Conservation (phyloP, 2,329 filamentous ascomycete genomes). For the Trichoderma brevicompactum region DNA sequence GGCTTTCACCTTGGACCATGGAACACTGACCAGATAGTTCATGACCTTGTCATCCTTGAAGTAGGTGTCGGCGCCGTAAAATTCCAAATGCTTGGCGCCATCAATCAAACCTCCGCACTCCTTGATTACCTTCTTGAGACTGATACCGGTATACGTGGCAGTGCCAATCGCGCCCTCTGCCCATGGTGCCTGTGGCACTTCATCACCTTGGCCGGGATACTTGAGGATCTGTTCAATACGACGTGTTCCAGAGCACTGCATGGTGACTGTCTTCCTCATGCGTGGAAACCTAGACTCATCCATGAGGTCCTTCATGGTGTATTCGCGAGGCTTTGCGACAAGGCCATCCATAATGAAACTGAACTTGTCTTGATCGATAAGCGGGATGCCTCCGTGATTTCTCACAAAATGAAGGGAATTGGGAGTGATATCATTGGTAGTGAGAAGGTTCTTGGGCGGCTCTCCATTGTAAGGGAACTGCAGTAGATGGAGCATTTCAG, state of each 20-base stretch:
- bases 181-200: constrained; percentile 17
- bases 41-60: constrained; percentile 24
- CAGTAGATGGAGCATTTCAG: constrained; percentile 18
- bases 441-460: constrained; percentile 13
- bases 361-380: constrained; percentile 21
- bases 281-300: constrained; percentile 23
- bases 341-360: constrained; percentile 12
- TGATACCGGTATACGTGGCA: constrained; percentile 1
- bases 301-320: constrained; percentile 16
- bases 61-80: constrained; percentile 21
- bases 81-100: constrained; percentile 15
- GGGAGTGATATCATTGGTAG: constrained; percentile 10
- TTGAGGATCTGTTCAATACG: constrained; percentile 24
- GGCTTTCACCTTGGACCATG: constrained; percentile 21
- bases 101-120: constrained; percentile 15
- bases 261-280: constrained; percentile 9
- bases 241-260: constrained; percentile 21
- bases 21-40: constrained; percentile 22
- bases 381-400: constrained; percentile 16
- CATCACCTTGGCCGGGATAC: constrained; percentile 18
- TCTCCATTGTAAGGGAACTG: constrained; percentile 25
- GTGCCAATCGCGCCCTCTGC: constrained; percentile 23
- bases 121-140: constrained; percentile 14
- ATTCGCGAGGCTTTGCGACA: constrained; percentile 13
- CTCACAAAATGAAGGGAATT: constrained; percentile 23